phyloP scores from a whole-genome alignment of 2,329 filamentous ascomycete species.

The Fusarium scirpi region DNA sequence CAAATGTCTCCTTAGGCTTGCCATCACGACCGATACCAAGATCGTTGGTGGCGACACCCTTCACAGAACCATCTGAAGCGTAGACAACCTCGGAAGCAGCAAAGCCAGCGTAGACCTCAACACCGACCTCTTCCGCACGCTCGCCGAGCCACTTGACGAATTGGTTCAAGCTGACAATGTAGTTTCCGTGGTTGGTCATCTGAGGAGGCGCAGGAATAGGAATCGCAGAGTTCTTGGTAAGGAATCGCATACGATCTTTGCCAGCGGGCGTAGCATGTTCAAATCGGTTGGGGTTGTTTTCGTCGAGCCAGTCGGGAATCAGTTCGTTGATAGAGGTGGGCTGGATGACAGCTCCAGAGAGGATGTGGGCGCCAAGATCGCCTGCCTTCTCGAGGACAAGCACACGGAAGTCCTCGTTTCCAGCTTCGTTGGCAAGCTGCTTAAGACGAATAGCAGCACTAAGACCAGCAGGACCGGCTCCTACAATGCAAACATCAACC shows the following conservation, averaged over 20 bases:
- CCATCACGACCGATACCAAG: slow-evolving; percentile 85
- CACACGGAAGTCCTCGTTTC: slow-evolving; percentile 95
- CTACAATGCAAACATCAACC: slow-evolving; percentile 97
- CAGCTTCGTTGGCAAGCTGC: slow-evolving; percentile 92
- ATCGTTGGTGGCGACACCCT: slow-evolving; percentile 96
- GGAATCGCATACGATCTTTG: slow-evolving; percentile 90
- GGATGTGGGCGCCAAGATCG: slow-evolving; percentile 92
- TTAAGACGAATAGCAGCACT: slow-evolving; percentile 94
- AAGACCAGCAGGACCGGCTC: slow-evolving; percentile 93
- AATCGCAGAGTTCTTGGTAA: slow-evolving; percentile 83
- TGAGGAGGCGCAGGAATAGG: slow-evolving; percentile 91
- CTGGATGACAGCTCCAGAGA: slow-evolving; percentile 95
- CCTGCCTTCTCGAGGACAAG: slow-evolving; percentile 94
- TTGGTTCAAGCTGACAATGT: slow-evolving; percentile 95
- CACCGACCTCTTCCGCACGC: slow-evolving; percentile 93
- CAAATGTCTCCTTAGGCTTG: slow-evolving; percentile 88
- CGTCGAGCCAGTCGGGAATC: slow-evolving; percentile 91
- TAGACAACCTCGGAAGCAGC: slow-evolving; percentile 95
- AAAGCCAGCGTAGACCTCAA: slow-evolving; percentile 96
- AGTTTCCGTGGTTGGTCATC: slow-evolving; percentile 99
- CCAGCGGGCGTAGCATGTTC: slow-evolving; percentile 86
- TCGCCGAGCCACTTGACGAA: slow-evolving; percentile 96
- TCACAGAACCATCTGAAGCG: slow-evolving; percentile 85
- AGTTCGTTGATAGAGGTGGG: slow-evolving; percentile 89
- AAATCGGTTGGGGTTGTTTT: slow-evolving; percentile 89